Percentiles rank a stretch among this genome's conserved stretches.
Evolutionary conservation across 2,329 filamentous ascomycete species (phyloP).

Genomic region (Penicillium sp.): DNA sequence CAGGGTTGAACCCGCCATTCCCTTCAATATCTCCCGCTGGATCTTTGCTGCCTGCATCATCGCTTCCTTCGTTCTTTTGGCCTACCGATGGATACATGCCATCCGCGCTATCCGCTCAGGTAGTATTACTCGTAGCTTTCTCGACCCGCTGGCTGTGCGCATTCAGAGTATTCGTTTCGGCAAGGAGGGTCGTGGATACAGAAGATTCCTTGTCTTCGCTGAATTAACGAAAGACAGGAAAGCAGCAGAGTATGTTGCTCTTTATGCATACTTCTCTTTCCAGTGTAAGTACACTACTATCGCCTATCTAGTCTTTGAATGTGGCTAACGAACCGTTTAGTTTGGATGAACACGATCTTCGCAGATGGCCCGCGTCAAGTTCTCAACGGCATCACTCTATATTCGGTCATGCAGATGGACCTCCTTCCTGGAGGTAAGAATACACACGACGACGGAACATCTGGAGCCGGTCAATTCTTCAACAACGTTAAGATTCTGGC

Average conservation of each 20-base stretch:
- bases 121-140: conserved; percentile 85
- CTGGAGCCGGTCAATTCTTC: conserved; percentile 64
- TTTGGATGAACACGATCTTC: conserved; percentile 82
- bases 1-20: conserved; percentile 73
- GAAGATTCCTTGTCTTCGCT: conserved; percentile 87
- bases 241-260: conserved; percentile 81
- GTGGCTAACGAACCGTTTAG: conserved; percentile 45
- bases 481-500: conserved; percentile 74
- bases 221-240: conserved; percentile 89
- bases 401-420: conserved; percentile 74
- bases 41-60: conserved; percentile 93
- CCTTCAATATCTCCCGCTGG: conserved; percentile 81
- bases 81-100: conserved; percentile 76
- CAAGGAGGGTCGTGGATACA: conserved; percentile 70
- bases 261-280: conserved; percentile 86
- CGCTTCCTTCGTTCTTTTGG: conserved; percentile 78
- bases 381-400: conserved; percentile 85
- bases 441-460: conserved; percentile 55
- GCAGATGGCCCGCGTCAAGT: conserved; percentile 91
- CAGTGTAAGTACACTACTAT: conserved; percentile 46
- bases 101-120: conserved; percentile 76
- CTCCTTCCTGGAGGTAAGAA: conserved; percentile 62
- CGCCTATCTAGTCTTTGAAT: neutral
- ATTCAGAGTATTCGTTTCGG: conserved; percentile 78
- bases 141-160: conserved; percentile 81